phyloP scores from a whole-genome alignment of 805 yeast genomes.

The Priceomyces fermenticarens region DNA sequence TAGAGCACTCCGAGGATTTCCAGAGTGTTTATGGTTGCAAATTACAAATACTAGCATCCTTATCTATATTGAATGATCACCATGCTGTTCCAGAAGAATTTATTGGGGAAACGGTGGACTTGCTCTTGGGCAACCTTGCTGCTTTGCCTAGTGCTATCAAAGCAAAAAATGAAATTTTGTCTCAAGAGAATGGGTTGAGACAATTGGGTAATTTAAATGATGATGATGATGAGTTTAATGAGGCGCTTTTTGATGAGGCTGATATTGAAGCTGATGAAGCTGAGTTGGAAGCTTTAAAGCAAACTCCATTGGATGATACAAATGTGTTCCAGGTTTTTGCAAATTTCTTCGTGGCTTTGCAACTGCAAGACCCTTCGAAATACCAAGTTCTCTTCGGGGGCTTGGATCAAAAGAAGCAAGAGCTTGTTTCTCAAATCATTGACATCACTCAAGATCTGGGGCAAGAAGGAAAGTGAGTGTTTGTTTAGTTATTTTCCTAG shows the following conservation, averaged over 20 bases:
- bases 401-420: constrained; percentile 33
- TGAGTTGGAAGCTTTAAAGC: constrained; percentile 76
- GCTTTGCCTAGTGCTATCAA: constrained; percentile 49
- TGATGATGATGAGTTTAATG: constrained; percentile 28
- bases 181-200: constrained; percentile 35
- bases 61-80: constrained; percentile 35
- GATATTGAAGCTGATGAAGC: constrained; percentile 62
- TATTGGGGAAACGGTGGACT: constrained; percentile 35
- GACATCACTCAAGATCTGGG: constrained; percentile 15
- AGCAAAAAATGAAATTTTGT: constrained; percentile 42
- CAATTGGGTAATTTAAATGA: constrained; percentile 19
- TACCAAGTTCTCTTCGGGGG: constrained; percentile 49
- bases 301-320: constrained; percentile 73
- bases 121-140: constrained; percentile 40
- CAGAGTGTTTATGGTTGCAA: constrained; percentile 56
- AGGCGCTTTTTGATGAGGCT: constrained; percentile 26
- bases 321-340: constrained; percentile 70
- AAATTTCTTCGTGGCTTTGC: constrained; percentile 48
- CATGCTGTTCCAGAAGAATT: constrained; percentile 31
- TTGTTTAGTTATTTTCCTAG: no score
- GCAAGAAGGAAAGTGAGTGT: not conserved
- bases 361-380: constrained; percentile 43
- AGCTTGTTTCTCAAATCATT: constrained; percentile 26
- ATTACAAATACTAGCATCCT: constrained; percentile 47
- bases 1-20: constrained; percentile 43